Base-by-base conservation (phyloP, 768 basidiomycete species). In the Dendrothele bispora region DNA sequence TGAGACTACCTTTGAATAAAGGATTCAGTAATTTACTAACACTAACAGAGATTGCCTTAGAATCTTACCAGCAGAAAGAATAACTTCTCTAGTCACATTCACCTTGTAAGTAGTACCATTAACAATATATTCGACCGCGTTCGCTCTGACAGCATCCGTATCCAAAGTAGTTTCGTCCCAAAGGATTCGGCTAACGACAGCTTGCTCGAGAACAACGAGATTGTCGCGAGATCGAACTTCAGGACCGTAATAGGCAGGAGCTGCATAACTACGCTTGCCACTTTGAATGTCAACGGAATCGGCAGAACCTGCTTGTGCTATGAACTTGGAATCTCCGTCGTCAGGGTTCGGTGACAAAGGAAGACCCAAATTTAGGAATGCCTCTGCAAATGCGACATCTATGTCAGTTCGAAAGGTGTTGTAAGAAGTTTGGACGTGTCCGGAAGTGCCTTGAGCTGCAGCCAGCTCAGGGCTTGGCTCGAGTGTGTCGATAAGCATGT, bases 31-130 rank as follows among this genome's bases (percentile, higher is more conserved):
- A 7, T 17, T 27, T 27, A 30, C 21, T 20, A 20, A 17, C n/a
- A n/a, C n/a, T n/a, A n/a, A n/a, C n/a, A n/a, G n/a, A n/a, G n/a
- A n/a, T n/a, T 11, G 15, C n/a, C 10, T 17, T 3, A 32, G 8
- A n/a, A 43, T 38, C 29, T 47, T 61, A 62, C 66, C 69, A 5
- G 67, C 60, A 36, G 58, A 59, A 3, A 78, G 57, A 40, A 78
- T 70, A 27, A 78, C 74, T 55, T 80, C 78, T 47, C 69, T 70
- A 47, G 55, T 61, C 10, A 71, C 72, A 27, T 63, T 61, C n/a
- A 70, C 71, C 12, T 56, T 54, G 49, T 70, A 67, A 7, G 39
- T 52, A 21, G 53, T 42, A 7, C 49, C 61, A 12, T 53, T 52
- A 37, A 57, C n/a, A 26, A 64, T 56, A 57, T 75, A 77, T 38